Evolutionary conservation across 345 rosid genomes (phyloP).

Genomic region (Xanthoceras sorbifolium): DNA sequence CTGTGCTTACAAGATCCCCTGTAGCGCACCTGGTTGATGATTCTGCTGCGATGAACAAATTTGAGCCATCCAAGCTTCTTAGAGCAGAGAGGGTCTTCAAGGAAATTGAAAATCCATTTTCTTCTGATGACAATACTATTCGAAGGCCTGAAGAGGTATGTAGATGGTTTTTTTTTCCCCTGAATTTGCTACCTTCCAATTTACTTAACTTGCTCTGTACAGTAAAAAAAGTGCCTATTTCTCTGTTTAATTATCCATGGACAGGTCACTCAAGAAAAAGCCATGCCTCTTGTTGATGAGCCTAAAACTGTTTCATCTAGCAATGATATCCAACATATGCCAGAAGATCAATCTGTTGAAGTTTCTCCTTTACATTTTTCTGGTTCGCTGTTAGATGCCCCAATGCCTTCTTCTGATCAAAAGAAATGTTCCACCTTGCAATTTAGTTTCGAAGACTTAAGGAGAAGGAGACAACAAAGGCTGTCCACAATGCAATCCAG

Average conservation of each 20-base stretch:
- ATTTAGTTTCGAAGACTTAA: slow-evolving; percentile 72
- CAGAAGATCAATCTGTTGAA: slow-evolving; percentile 39
- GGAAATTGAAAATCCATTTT: slow-evolving; percentile 32
- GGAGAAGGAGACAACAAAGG: slow-evolving; percentile 63
- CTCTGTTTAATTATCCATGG: slow-evolving; percentile 22
- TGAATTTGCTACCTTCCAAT: background rate
- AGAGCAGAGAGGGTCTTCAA: slow-evolving; percentile 29
- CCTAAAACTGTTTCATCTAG: slow-evolving; percentile 37
- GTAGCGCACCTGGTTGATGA: slow-evolving; percentile 36
- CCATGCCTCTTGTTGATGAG: slow-evolving; percentile 32
- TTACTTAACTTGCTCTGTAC: background rate
- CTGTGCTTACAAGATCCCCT: slow-evolving; percentile 30
- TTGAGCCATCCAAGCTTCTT: slow-evolving; percentile 37
- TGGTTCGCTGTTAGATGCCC: slow-evolving; percentile 43
- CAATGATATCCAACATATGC: slow-evolving; percentile 29
- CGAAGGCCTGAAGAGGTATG: slow-evolving; percentile 50
- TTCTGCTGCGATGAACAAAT: slow-evolving; percentile 32
- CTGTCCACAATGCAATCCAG: slow-evolving; percentile 46
- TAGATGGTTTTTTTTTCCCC: slow-evolving; percentile 7
- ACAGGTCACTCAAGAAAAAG: slow-evolving; percentile 43
- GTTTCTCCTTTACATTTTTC: slow-evolving; percentile 44
- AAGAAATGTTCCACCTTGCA: slow-evolving; percentile 60
- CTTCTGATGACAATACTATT: slow-evolving; percentile 31
- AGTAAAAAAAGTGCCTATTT: slow-evolving; percentile 17
- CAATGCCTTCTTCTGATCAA: slow-evolving; percentile 48